phyloP scores from a whole-genome alignment of 2,329 filamentous ascomycete species.

The Cercospora citrullina region DNA sequence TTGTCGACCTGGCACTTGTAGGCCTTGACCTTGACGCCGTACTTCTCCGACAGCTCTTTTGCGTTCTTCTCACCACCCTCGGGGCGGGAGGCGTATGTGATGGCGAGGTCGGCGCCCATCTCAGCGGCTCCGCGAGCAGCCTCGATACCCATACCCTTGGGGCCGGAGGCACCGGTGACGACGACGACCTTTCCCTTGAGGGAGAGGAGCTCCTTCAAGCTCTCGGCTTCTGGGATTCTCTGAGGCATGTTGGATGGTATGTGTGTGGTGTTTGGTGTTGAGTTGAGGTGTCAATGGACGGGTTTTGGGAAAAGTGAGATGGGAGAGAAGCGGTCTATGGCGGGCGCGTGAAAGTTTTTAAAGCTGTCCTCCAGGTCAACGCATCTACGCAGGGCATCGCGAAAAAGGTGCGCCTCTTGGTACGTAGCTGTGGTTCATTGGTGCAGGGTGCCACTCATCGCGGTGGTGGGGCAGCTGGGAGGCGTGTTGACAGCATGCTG shows the following conservation, averaged over 20 bases:
- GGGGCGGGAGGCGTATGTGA: constrained; percentile 65
- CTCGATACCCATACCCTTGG: constrained; percentile 68
- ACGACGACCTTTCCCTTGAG: constrained; percentile 57
- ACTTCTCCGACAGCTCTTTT: constrained; percentile 59
- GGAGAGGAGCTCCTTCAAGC: constrained; percentile 54
- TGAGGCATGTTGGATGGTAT: constrained; percentile 50
- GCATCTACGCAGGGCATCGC: constrained; percentile 10
- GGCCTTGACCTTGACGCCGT: constrained; percentile 65
- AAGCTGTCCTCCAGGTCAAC: constrained; percentile 15
- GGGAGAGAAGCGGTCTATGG: constrained; percentile 8
- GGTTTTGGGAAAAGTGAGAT: not conserved
- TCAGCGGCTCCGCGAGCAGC: constrained; percentile 65
- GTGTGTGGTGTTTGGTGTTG: not conserved
- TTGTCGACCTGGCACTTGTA: constrained; percentile 65
- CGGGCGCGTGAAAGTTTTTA: constrained; percentile 16
- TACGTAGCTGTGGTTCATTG: constrained; percentile 20
- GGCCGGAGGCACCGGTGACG: constrained; percentile 57
- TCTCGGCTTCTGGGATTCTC: constrained; percentile 57
- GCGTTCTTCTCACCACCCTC: constrained; percentile 66
- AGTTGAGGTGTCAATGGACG: constrained; percentile 12
- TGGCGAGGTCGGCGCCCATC: constrained; percentile 63
- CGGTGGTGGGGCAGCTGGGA: constrained; percentile 15
- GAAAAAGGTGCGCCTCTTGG: constrained; percentile 12
- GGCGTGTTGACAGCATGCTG: constrained; percentile 10
- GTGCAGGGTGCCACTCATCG: constrained; percentile 16